A percentile compares a stretch with the other conserved stretches of the same genome.
Conservation (phyloP, 805 yeast genomes). For the Teunomyces stri region DNA sequence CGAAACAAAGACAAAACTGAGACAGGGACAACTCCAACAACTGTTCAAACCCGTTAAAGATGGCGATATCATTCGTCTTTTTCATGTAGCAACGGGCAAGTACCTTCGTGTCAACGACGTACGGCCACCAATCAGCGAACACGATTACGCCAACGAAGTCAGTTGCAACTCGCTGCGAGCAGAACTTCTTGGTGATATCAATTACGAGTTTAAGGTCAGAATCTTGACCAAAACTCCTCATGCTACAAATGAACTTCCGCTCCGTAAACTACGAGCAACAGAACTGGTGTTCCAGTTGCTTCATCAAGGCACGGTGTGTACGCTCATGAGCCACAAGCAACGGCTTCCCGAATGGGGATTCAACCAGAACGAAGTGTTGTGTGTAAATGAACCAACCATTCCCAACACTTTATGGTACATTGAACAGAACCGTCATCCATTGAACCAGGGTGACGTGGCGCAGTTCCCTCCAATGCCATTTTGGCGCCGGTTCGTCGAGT, state of each 20-base stretch:
- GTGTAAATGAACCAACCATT: slow-evolving; percentile 70
- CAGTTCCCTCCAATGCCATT: slow-evolving; percentile 37
- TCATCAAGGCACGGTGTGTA: slow-evolving; percentile 68
- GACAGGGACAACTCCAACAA: slow-evolving; percentile 39
- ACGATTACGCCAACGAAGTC: slow-evolving; percentile 86
- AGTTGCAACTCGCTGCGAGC: slow-evolving; percentile 61
- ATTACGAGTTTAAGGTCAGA: slow-evolving; percentile 68
- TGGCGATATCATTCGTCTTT: slow-evolving; percentile 60
- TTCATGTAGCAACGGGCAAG: slow-evolving; percentile 66
- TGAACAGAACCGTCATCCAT: slow-evolving; percentile 63
- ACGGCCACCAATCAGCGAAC: slow-evolving; percentile 87
- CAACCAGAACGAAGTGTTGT: slow-evolving; percentile 83
- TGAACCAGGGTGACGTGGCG: slow-evolving; percentile 22
- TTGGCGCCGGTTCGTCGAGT: slow-evolving; percentile 50
- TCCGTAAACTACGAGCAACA: slow-evolving; percentile 47
- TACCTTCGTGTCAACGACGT: slow-evolving; percentile 67
- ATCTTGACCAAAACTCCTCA: slow-evolving; percentile 37
- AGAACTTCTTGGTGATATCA: slow-evolving; percentile 61
- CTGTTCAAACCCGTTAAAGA: slow-evolving; percentile 41
- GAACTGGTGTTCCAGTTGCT: slow-evolving; percentile 68
- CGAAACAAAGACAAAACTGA: slow-evolving; percentile 41
- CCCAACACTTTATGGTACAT: slow-evolving; percentile 72
- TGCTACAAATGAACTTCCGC: slow-evolving; percentile 29
- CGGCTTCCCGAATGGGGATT: slow-evolving; percentile 84
- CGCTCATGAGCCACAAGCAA: slow-evolving; percentile 67